Conservation (phyloP, 768 basidiomycete genomes). For the Paxillus rubicundulus region DNA sequence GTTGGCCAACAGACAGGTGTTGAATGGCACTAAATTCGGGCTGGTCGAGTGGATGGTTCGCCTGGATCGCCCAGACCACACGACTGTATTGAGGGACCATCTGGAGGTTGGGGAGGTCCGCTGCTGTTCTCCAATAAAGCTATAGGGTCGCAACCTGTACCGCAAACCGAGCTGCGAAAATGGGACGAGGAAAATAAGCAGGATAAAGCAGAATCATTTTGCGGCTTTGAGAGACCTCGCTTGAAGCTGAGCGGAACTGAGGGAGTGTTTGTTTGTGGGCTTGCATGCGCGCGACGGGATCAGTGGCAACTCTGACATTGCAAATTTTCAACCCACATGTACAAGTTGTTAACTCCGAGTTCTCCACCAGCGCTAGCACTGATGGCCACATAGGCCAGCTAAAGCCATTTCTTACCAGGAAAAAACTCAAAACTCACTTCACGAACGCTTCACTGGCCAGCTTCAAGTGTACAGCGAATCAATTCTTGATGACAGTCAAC, state of each 20-base stretch:
- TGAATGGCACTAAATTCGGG: too few species aligned
- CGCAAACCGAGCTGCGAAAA: background rate
- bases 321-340: background rate
- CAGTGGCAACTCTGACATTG: background rate
- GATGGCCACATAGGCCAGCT: background rate
- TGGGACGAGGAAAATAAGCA: background rate
- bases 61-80: too few species aligned
- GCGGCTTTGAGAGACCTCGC: background rate
- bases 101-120: background rate
- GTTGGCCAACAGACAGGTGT: too few species aligned
- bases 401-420: background rate
- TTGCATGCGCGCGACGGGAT: background rate
- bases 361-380: background rate
- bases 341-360: background rate
- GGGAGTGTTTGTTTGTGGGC: background rate
- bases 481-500: background rate
- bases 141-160: background rate
- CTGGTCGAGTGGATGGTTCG: too few species aligned
- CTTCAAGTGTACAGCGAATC: background rate
- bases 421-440: background rate
- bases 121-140: background rate
- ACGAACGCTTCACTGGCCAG: background rate
- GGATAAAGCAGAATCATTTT: background rate
- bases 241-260: background rate
- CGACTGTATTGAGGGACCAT: too few species aligned